Base-by-base conservation (phyloP, 345 rosid species). In the Aquilaria sinensis region DNA sequence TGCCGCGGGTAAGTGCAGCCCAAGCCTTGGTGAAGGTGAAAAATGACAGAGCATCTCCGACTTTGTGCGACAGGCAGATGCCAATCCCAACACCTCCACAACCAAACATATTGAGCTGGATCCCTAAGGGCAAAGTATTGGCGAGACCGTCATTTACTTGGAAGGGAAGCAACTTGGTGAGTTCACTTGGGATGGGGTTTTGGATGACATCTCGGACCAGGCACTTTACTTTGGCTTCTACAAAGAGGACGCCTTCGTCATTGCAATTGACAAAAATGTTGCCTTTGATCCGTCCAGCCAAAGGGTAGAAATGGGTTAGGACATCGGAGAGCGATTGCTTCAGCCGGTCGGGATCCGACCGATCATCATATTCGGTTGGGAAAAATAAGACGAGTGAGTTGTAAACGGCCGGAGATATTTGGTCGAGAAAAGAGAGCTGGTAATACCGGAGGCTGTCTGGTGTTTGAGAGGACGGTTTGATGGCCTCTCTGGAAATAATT, bases 11-110 rank as follows among this genome's bases (percentile, higher is more conserved):
- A 16, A 52, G 30, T 3, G 41, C 59, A 1, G 67, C 51, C 67
- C 67, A 63, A 13, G 43, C n/a, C 5, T 63, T 63, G 29, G 54
- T 4, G 41, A 53, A 53, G 32, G 31, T 23, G n/a, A 61, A 61
- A 49, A 61, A 61, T 2, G 64, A 61, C 46, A 61, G 55, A 10
- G 64, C 64, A 51, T 61, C 64, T 49, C 46, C 55, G 30, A 61
- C 12, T 61, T 31, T 61, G 31, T 61, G 64, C 11, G 64, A 49
- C 48, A 61, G 31, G 23, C 64, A 61, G 10, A 49, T 46, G 1
- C 55, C 64, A 14, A 61, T 6, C 12, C 46, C 64, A 13, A 61
- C 50, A 0, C 64, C 64, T 10, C 64, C 55, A n/a, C 64, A 31
- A 0, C 50, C 54, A 34, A 61, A 61, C 31, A 48, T 12, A 10